Evolutionary conservation across 192 early-diverging fungal species (phyloP).

Genomic region (Dispira parvispora): DNA sequence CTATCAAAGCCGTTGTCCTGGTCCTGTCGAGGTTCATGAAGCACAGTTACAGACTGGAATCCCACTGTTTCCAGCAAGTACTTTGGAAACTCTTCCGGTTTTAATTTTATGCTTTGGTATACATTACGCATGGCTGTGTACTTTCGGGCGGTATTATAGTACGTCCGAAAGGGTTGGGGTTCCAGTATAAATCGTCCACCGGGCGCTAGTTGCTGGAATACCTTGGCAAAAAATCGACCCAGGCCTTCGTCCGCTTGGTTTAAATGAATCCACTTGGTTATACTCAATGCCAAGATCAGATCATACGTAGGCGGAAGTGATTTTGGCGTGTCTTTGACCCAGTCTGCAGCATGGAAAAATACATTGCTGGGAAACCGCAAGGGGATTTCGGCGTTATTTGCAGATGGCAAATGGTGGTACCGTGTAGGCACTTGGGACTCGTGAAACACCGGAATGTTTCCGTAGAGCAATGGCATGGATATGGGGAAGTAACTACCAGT

Average conservation of each 20-base stretch:
- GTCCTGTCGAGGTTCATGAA: too few relatives aligned
- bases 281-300: slow-evolving; percentile 15
- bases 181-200: slow-evolving; percentile 57
- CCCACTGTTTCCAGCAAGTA: slow-evolving; percentile 24
- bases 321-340: slow-evolving; percentile 3
- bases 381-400: slow-evolving; percentile 6
- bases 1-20: too few relatives aligned
- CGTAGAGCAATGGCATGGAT: slow-evolving; percentile 25
- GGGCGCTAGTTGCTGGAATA: slow-evolving; percentile 29
- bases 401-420: slow-evolving; percentile 12
- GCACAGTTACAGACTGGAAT: slow-evolving; percentile 14
- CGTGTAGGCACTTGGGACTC: neutral
- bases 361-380: neutral
- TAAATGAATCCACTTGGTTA: slow-evolving; percentile 77
- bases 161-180: slow-evolving; percentile 40
- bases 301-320: slow-evolving; percentile 3
- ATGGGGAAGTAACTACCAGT: slow-evolving; percentile 35
- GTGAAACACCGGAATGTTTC: slow-evolving; percentile 18
- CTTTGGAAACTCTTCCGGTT: slow-evolving; percentile 22
- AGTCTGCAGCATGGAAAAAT: slow-evolving; percentile 8
- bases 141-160: slow-evolving; percentile 25
- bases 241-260: slow-evolving; percentile 52
- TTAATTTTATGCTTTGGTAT: slow-evolving; percentile 23
- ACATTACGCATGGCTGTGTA: slow-evolving; percentile 16
- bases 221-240: slow-evolving; percentile 43